These are phyloP conservation scores for Diaporthe batatas DNA, from an alignment of 2,329 filamentous ascomycete genomes.

Conservation along the genomic window DNA sequence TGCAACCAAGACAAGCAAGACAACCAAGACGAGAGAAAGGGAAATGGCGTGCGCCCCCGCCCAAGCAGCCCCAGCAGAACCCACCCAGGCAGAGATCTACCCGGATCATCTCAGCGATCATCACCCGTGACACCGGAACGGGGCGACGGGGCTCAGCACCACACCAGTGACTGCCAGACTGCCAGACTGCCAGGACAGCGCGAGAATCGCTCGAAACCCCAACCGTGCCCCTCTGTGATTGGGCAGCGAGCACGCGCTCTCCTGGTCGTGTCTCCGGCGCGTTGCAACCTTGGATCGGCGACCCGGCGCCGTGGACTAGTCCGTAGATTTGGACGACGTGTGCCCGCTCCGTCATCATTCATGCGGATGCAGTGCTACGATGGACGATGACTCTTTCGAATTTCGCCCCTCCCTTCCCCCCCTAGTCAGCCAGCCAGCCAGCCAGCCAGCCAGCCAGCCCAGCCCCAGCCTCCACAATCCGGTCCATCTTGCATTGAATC, in stretches of 20 bases:
- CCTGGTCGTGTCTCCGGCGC: slow-evolving; percentile 36
- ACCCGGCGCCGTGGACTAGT: slow-evolving; percentile 33
- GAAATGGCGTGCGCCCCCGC: slow-evolving; percentile 12
- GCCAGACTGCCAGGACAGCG: too few relatives aligned
- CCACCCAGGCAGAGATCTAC: slow-evolving; percentile 22
- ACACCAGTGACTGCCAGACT: too few relatives aligned
- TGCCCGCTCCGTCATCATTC: slow-evolving; percentile 32
- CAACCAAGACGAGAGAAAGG: background rate
- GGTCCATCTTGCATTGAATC: slow-evolving; percentile 14
- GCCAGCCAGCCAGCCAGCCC: too few relatives aligned
- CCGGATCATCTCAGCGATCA: slow-evolving; percentile 28
- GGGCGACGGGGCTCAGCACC: slow-evolving; percentile 33
- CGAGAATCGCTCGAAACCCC: slow-evolving; percentile 38
- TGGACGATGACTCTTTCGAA: slow-evolving; percentile 16
- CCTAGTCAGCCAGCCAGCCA: too few relatives aligned
- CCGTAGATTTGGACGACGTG: slow-evolving; percentile 27
- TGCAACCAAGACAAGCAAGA: too few relatives aligned
- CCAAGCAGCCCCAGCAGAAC: background rate
- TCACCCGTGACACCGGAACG: slow-evolving; percentile 36
- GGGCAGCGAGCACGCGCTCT: slow-evolving; percentile 40
- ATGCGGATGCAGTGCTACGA: slow-evolving; percentile 29
- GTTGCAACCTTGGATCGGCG: slow-evolving; percentile 36
- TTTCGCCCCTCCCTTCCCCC: background rate
- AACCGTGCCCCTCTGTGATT: slow-evolving; percentile 26
- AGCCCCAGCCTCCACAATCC: slow-evolving; percentile 25